A percentile compares a stretch with the other conserved stretches of the same genome.
Conservation (phyloP, 352 stramenopile species). For the Stramenopiles sp. region DNA sequence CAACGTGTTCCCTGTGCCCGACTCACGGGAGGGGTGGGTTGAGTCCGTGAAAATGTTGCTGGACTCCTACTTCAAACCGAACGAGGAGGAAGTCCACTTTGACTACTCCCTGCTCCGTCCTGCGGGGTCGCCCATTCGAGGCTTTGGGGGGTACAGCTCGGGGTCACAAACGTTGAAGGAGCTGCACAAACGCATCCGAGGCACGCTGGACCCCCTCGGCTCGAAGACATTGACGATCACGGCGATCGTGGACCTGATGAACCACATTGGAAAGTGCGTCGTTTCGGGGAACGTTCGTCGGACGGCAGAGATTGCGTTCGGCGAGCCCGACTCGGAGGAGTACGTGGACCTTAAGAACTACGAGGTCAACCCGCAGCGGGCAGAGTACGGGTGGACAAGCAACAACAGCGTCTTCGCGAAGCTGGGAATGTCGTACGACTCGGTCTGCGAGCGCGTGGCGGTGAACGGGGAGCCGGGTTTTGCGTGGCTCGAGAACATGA, state of each 20-base stretch:
- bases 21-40: conserved; percentile 55
- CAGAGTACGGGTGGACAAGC: conserved; percentile 63
- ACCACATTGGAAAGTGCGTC: conserved; percentile 60
- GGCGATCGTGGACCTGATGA: conserved; percentile 75
- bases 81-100: conserved; percentile 30
- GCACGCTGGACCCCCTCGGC: conserved; percentile 32
- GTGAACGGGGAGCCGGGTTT: conserved; percentile 71
- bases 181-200: conserved; percentile 41
- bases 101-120: conserved; percentile 57
- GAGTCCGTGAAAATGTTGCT: conserved; percentile 50
- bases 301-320: conserved; percentile 78
- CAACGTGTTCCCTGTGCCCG: conserved; percentile 27
- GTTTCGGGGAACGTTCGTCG: conserved; percentile 70
- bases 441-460: conserved; percentile 53
- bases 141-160: conserved; percentile 66
- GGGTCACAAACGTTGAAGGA: conserved; percentile 44
- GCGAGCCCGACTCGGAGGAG: conserved; percentile 48
- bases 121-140: conserved; percentile 52
- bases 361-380: conserved; percentile 56
- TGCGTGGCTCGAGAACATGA: conserved; percentile 83
- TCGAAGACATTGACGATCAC: conserved; percentile 38
- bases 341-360: conserved; percentile 79
- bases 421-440: conserved; percentile 69
- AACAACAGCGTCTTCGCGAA: conserved; percentile 81
- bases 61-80: conserved; percentile 49